phyloP scores from a whole-genome alignment of 2,329 filamentous ascomycete species.

The Pseudodiploospora longispora region DNA sequence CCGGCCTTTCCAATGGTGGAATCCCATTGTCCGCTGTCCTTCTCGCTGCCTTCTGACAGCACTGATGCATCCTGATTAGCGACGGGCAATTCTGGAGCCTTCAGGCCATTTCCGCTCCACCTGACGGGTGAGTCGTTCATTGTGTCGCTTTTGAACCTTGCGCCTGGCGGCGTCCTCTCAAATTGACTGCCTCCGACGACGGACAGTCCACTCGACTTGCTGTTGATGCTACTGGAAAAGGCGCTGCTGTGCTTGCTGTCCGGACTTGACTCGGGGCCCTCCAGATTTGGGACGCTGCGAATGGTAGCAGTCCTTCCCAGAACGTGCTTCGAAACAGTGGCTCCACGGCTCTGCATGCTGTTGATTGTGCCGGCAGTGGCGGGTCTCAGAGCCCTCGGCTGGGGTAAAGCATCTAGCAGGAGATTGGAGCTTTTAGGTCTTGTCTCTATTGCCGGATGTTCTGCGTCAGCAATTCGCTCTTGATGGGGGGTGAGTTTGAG shows the following conservation, averaged over 20 bases:
- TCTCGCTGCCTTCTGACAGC: constrained; percentile 26
- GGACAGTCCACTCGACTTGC: constrained; percentile 42
- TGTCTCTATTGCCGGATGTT: too few relatives aligned
- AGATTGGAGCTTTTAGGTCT: constrained; percentile 5
- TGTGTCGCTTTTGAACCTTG: constrained; percentile 27
- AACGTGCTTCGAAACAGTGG: constrained; percentile 24
- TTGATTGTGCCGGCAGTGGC: constrained; percentile 32
- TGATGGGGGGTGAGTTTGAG: too few relatives aligned
- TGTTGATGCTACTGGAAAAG: constrained; percentile 50
- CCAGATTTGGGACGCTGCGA: constrained; percentile 48
- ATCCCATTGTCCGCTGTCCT: constrained; percentile 44
- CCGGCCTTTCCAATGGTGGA: constrained; percentile 62
- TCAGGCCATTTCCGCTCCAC: constrained; percentile 23
- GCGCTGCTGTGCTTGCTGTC: constrained; percentile 43
- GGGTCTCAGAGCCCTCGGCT: constrained; percentile 25
- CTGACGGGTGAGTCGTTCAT: constrained; percentile 19
- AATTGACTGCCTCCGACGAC: constrained; percentile 27
- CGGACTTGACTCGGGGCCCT: constrained; percentile 39
- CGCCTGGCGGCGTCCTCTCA: constrained; percentile 20
- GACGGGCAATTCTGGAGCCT: constrained; percentile 21
- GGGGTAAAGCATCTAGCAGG: constrained; percentile 22
- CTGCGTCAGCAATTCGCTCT: too few relatives aligned
- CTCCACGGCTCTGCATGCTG: constrained; percentile 28
- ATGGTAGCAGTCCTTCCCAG: constrained; percentile 38
- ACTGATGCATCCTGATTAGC: constrained; percentile 17